Evolutionary conservation across 805 yeast genomes (phyloP), one percentile per base, ranked within the genome.

Genomic region (Yarrowia sp.): DNA sequence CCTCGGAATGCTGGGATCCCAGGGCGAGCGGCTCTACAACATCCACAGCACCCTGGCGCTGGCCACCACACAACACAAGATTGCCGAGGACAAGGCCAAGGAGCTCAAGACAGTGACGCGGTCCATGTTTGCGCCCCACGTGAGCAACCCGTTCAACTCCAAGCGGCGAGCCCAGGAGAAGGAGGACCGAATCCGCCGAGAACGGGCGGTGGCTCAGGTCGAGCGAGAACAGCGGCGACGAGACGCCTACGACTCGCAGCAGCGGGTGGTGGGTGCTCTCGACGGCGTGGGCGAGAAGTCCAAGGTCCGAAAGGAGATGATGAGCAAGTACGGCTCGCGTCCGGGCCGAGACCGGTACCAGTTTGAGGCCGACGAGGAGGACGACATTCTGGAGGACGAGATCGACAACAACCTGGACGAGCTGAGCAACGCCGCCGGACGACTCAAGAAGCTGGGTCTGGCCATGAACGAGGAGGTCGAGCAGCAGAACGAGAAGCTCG

Each of bases 1-100:
- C 0, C 78, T 94, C 70, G 98, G 97, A 36, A 86, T 91, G 86
- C 83, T 95, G 60, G 99, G 99, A 33, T 85, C 93, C n/a, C 98
- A 95, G 77, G 87, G 95, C 68, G 97, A 92, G 75, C 83, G 91
- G 60, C 81, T 95, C 70, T 90, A 89, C 76, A 86, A 86, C 73
- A 87, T 93, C 20, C 97, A 95, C 75, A 85, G 86, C 71, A 88
- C 88, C 71, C 80, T 94, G 72, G 85, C 90, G 66, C 79, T 90
- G 67, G 91, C 96, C 65, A 89, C 87, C 69, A 88, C 91, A 3
- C 97, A 92, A 76, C 90, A 91, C 69, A 82, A 87, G 72, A 85
- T 90, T 67, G 96, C 96, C 6, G 92, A 89, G 70, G 91, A 87
- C 49, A 90, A 91, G 76, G 94, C 94, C 42, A 84, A 83, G 65